Conservation (phyloP, 208 protist species). For the Vickermania spadyakhi region DNA sequence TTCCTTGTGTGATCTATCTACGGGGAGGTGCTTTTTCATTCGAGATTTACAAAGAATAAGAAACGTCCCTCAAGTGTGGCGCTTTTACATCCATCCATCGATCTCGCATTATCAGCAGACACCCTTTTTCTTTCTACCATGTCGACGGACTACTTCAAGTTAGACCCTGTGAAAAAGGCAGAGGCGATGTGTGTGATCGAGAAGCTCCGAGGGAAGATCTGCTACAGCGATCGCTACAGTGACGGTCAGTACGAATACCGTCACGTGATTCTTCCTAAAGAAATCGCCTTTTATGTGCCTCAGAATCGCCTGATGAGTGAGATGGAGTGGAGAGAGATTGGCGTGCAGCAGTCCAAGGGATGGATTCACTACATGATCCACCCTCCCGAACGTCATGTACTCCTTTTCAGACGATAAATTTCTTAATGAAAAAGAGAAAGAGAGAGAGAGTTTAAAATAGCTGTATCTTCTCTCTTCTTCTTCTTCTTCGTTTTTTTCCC, state of each 20-base stretch:
- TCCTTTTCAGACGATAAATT: constrained; percentile 91
- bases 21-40: too few species aligned
- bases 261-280: constrained; percentile 97
- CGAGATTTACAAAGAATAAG: too few species aligned
- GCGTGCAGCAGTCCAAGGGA: constrained; percentile 96
- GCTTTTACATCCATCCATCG: too few species aligned
- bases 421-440: too few species aligned
- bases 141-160: constrained; percentile 73
- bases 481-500: too few species aligned
- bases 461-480: neutral
- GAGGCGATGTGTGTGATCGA: constrained; percentile 68
- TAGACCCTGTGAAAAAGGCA: constrained; percentile 59
- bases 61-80: too few species aligned
- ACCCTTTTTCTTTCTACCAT: too few species aligned
- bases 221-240: constrained; percentile 97
- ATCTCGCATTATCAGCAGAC: too few species aligned
- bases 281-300: constrained; percentile 90
- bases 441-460: neutral
- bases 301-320: constrained; percentile 91
- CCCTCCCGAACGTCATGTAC: constrained; percentile 94
- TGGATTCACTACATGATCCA: constrained; percentile 98
- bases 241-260: constrained; percentile 95
- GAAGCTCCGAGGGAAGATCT: constrained; percentile 83
- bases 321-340: constrained; percentile 94
- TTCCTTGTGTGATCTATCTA: too few species aligned